Conservation (phyloP, 1,284 basidiomycete genomes). For the Microbotryomycetes sp. region DNA sequence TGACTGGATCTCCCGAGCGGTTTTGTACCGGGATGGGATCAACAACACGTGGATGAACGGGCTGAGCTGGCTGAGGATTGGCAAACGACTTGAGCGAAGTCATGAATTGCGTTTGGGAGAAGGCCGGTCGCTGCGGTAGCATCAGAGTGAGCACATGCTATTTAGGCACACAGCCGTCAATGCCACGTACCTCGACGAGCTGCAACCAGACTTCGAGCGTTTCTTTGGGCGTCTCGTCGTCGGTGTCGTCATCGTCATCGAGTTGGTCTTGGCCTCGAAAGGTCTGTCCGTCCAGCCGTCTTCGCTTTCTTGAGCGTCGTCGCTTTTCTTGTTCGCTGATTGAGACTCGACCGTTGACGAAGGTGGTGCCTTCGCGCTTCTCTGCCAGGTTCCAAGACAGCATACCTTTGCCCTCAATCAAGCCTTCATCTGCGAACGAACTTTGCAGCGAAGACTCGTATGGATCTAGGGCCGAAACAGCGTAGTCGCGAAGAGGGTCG, state of each 20-base stretch:
- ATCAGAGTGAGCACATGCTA: too few relatives aligned
- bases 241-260: conserved; percentile 4
- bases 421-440: conserved; percentile 2
- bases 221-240: conserved; percentile 11
- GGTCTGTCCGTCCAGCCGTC: conserved; percentile 3
- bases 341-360: conserved; percentile 17
- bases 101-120: conserved; percentile 30
- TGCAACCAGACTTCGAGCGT: conserved; percentile 32
- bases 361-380: conserved; percentile 30
- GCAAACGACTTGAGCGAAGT: conserved; percentile 27
- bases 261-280: not conserved
- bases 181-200: conserved; percentile 25
- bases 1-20: conserved; percentile 23
- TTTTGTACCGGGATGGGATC: conserved; percentile 10
- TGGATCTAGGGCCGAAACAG: conserved; percentile 29
- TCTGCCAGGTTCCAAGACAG: conserved; percentile 31
- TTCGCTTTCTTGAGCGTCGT: conserved; percentile 6
- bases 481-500: conserved; percentile 28
- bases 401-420: conserved; percentile 34
- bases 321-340: conserved; percentile 1
- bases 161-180: too few relatives aligned
- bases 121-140: conserved; percentile 18
- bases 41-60: conserved; percentile 6
- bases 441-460: conserved; percentile 25
- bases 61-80: conserved; percentile 18